Evolutionary conservation across 345 rosid species (phyloP).

Genomic region (Gossypium raimondii): DNA sequence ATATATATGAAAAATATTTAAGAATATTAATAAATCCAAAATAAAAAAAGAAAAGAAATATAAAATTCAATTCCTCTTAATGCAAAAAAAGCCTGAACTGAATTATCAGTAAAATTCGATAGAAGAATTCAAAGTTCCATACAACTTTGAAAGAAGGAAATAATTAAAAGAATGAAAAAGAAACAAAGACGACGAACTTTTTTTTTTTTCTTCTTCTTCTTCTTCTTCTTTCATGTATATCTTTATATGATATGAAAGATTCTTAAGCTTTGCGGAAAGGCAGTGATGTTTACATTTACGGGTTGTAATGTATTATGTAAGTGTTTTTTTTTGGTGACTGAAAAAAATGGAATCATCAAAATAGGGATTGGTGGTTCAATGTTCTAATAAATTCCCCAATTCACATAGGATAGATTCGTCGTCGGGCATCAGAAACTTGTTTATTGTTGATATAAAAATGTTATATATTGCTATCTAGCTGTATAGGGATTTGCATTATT

Average conservation of each 20-base stretch:
- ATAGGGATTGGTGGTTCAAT: not conserved
- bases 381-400: slow-evolving; percentile 10
- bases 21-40: too few relatives aligned
- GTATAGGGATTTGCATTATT: not conserved
- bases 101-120: not conserved
- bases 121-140: slow-evolving; percentile 1
- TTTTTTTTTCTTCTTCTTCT: not conserved
- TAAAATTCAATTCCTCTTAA: not conserved
- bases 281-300: slow-evolving; percentile 11
- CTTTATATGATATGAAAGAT: slow-evolving; percentile 4
- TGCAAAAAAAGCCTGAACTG: not conserved
- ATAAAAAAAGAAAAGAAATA: not conserved
- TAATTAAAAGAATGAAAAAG: not conserved
- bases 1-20: too few relatives aligned
- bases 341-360: not conserved
- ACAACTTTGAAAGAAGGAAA: not conserved
- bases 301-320: not conserved
- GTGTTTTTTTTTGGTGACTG: not conserved
- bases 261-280: slow-evolving; percentile 18
- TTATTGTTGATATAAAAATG: not conserved
- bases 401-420: not conserved
- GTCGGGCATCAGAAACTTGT: not conserved
- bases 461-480: not conserved
- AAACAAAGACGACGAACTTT: not conserved
- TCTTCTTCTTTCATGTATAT: not conserved